Percentiles rank a stretch among this genome's conserved stretches.
phyloP scores from a whole-genome alignment of 2,329 filamentous ascomycete genomes.

The Aspergillus sp. region DNA sequence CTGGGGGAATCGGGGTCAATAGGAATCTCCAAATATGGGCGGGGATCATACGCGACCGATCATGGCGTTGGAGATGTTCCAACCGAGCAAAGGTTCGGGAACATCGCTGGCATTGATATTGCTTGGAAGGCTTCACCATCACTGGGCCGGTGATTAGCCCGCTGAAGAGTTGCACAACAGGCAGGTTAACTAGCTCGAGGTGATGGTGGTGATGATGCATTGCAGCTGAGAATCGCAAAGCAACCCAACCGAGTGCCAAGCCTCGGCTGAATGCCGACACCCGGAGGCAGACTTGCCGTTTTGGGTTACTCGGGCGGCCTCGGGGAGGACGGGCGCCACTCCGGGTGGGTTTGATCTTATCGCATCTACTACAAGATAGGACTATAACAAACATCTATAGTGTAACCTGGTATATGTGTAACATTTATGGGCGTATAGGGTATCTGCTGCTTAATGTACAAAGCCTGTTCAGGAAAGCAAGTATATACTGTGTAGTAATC shows the following conservation, averaged over 20 bases:
- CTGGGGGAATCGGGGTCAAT: conserved; percentile 17
- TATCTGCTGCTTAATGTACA: too few species aligned
- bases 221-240: background rate
- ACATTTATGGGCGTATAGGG: too few species aligned
- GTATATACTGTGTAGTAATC: too few species aligned
- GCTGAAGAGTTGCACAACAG: background rate
- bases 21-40: conserved; percentile 11
- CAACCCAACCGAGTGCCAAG: background rate
- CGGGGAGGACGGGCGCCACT: too few species aligned
- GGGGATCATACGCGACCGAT: conserved; percentile 34
- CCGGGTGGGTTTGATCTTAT: too few species aligned
- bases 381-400: too few species aligned
- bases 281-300: background rate
- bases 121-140: conserved; percentile 23
- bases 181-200: background rate
- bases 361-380: too few species aligned
- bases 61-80: conserved; percentile 39
- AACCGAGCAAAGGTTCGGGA: conserved; percentile 34
- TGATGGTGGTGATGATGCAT: background rate
- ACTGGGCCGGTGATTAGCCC: background rate
- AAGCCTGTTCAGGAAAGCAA: too few species aligned
- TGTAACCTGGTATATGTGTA: too few species aligned
- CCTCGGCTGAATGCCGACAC: background rate
- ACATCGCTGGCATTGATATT: conserved; percentile 35
- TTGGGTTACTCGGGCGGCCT: background rate